Conservation (phyloP, 495 filamentous ascomycete genomes). For the Tuber brumale region DNA sequence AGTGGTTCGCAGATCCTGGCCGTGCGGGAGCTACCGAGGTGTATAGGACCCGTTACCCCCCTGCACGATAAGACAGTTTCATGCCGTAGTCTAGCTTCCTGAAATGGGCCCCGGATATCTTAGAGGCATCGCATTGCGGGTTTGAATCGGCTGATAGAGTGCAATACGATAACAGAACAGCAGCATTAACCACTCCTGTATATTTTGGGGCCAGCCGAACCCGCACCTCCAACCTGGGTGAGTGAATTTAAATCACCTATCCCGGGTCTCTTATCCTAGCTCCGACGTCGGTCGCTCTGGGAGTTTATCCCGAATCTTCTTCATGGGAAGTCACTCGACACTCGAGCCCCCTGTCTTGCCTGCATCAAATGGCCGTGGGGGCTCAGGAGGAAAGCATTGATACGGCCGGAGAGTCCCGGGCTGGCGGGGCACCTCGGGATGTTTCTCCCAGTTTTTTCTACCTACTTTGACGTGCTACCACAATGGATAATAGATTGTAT, state of each 20-base stretch:
- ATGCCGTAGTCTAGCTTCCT: background rate
- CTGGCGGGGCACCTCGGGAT: background rate
- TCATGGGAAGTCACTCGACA: background rate
- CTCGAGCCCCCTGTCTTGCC: background rate
- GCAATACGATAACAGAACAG: background rate
- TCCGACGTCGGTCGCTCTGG: background rate
- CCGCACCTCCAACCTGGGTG: background rate
- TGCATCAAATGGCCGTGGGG: background rate
- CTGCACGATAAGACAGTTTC: background rate
- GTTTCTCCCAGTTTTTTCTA: background rate
- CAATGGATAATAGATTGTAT: background rate
- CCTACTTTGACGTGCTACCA: background rate
- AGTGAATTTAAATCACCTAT: background rate
- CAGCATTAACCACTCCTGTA: background rate
- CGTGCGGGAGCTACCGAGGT: background rate
- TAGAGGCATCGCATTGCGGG: background rate
- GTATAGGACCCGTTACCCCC: background rate
- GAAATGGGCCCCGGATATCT: background rate
- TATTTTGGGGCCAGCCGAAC: background rate
- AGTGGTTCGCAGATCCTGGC: background rate
- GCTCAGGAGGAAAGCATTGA: background rate
- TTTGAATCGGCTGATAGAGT: background rate
- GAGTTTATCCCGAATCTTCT: background rate
- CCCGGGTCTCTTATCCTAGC: background rate
- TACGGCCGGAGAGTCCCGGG: background rate